Percentiles rank a stretch among this genome's conserved stretches.
These are phyloP conservation scores for Citeromyces siamensis DNA, from an alignment of 1,139 yeast species.

Conservation along the genomic window DNA sequence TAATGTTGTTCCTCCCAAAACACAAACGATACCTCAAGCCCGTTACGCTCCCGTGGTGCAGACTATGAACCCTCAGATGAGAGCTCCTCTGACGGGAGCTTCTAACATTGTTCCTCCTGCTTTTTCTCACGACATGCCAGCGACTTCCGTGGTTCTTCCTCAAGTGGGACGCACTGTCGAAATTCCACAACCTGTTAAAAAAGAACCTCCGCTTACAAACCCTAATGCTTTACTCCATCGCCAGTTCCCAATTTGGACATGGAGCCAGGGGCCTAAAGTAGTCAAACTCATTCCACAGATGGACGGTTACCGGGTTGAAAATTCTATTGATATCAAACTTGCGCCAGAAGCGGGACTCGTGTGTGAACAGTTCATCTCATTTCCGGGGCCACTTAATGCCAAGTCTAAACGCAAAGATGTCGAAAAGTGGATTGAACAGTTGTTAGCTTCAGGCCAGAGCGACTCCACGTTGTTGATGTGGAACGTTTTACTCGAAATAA, in stretches of 20 bases:
- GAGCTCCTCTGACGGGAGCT: not conserved
- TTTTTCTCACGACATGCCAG: not conserved
- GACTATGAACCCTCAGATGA: not conserved
- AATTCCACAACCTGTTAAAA: constrained; percentile 3
- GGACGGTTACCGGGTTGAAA: constrained; percentile 15
- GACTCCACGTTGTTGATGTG: constrained; percentile 14
- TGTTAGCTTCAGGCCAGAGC: constrained; percentile 11
- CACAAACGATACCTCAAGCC: not conserved
- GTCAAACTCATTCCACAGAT: constrained; percentile 31
- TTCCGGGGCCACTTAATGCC: constrained; percentile 55
- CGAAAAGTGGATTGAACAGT: constrained; percentile 43
- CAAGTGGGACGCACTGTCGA: constrained; percentile 3
- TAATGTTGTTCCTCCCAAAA: no score
- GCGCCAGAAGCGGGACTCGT: constrained; percentile 8
- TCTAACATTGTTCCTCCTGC: not conserved
- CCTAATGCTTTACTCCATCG: constrained; percentile 22
- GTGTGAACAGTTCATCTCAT: constrained; percentile 8
- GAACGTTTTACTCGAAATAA: constrained; percentile 10
- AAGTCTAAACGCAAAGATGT: constrained; percentile 52
- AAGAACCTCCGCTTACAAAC: constrained; percentile 21
- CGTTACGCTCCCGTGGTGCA: not conserved
- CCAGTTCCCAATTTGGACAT: constrained; percentile 72
- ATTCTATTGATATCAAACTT: constrained; percentile 15
- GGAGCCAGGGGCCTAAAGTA: constrained; percentile 41
- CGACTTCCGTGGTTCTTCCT: not conserved